Base-by-base conservation (phyloP, 257 asterid genomes). In the Henckelia pumila region DNA sequence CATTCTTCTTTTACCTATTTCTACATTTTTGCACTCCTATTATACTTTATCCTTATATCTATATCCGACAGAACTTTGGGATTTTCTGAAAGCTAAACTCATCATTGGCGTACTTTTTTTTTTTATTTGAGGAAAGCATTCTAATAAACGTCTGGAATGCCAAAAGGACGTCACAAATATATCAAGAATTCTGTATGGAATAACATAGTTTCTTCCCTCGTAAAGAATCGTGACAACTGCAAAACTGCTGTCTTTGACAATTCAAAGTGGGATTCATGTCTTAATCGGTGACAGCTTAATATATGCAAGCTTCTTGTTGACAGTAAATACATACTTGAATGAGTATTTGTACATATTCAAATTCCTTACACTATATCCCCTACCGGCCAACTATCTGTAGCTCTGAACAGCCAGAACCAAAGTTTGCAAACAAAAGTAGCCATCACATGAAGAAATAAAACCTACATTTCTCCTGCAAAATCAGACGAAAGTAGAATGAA, bases 1-100 rank as follows among this genome's bases (percentile, higher is more conserved):
- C 67, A 81, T 80, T 82, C 84, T 83, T 75, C 79, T 66, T 67
- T 59, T 71, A 69, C 73, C 59, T 30, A 68, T 78, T 59, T 37
- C 57, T 56, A 56, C 17, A 52, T 17, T 56, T 71, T 71, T 21
- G 19, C 7, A 4, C 1, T 59, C 53, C 57, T 64, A 35, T 63
- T 74, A 60, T 71, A 59, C 63, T 66, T 57, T 78, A 17, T 62
- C 29, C 22, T 29, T 25, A 44, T 67, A 16, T 19, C 19, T 67
- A 61, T 62, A 47, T 61, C 58, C 68, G 59, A 23, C 16, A 44
- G 13, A 5, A 63, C 70, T 71, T n/a, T 30, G 6, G 6, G 19
- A 19, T 44, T 44, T 44, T 44, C 52, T 14, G 52, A 44, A 14
- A 44, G 19, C 52, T 44, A 44, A 44, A 44, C 4, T 44, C 19